These are phyloP conservation scores for Dichomitus squalens DNA, from an alignment of 1,284 basidiomycete genomes.

Conservation along the genomic window DNA sequence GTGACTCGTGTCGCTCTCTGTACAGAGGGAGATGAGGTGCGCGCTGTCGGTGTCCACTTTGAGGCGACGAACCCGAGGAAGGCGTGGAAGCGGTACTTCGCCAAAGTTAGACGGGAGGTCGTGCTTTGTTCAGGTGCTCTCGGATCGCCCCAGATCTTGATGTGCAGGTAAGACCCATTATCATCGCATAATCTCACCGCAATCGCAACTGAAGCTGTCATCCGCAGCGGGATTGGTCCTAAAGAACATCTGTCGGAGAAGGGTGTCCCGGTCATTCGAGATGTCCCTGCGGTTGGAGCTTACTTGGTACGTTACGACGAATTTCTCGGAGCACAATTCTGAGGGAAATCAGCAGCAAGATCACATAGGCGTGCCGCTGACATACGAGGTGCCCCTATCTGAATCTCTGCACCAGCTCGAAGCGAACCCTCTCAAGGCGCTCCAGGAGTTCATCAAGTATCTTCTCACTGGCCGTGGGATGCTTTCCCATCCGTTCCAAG, in stretches of 20 bases:
- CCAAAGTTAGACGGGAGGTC: conserved; percentile 32
- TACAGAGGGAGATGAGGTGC: background rate
- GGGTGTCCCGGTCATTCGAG: conserved; percentile 29
- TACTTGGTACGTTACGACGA: conserved; percentile 23
- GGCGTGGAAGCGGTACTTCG: conserved; percentile 9
- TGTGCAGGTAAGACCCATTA: conserved; percentile 31
- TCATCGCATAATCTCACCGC: background rate
- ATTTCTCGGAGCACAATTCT: background rate
- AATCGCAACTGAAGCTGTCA: too few relatives aligned
- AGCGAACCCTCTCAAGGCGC: conserved; percentile 18
- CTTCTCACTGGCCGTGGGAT: conserved; percentile 32
- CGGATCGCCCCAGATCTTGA: conserved; percentile 36
- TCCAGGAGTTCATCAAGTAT: conserved; percentile 34
- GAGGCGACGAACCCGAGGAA: conserved; percentile 5
- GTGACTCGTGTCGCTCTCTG: conserved; percentile 23
- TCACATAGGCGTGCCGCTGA: conserved; percentile 32
- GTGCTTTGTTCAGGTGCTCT: conserved; percentile 37
- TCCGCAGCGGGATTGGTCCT: conserved; percentile 35
- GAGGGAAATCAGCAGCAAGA: conserved; percentile 31
- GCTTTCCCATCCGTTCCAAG: conserved; percentile 32
- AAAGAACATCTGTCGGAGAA: conserved; percentile 30
- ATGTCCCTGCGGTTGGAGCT: conserved; percentile 37
- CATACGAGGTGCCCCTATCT: conserved; percentile 30
- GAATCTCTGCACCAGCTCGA: conserved; percentile 28
- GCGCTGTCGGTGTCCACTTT: conserved; percentile 20